These are phyloP conservation scores for Ceratocystis alfenasii DNA, from an alignment of 2,329 filamentous ascomycete genomes.

Conservation along the genomic window DNA sequence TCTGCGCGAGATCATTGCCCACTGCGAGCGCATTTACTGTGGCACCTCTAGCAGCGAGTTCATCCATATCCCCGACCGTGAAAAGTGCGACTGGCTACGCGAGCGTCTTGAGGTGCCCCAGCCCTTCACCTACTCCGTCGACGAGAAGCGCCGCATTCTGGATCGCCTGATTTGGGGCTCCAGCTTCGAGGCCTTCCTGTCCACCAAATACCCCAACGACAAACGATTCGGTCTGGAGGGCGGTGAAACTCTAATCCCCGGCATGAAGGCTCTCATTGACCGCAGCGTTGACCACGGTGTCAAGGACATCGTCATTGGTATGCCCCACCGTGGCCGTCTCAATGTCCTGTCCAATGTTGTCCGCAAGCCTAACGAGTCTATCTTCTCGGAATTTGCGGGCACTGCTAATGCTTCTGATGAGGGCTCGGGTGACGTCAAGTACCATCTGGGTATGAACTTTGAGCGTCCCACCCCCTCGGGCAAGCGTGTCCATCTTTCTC, in stretches of 20 bases:
- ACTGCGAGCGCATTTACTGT: constrained; percentile 93
- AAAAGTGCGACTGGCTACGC: constrained; percentile 96
- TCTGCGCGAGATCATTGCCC: constrained; percentile 79
- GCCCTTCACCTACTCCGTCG: constrained; percentile 93
- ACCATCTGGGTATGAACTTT: constrained; percentile 99
- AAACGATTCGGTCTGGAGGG: constrained; percentile 98
- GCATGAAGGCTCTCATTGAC: constrained; percentile 98
- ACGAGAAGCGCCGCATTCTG: constrained; percentile 95
- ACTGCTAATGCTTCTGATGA: constrained; percentile 80
- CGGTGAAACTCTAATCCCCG: constrained; percentile 89
- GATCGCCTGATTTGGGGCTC: constrained; percentile 98
- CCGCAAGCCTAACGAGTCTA: constrained; percentile 97
- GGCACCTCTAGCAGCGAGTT: constrained; percentile 97
- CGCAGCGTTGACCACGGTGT: constrained; percentile 96
- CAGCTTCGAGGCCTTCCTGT: constrained; percentile 89
- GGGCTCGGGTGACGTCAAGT: constrained; percentile 97
- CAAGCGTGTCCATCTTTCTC: constrained; percentile 96
- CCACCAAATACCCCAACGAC: constrained; percentile 98
- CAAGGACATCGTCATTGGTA: constrained; percentile 98
- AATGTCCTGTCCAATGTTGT: constrained; percentile 98
- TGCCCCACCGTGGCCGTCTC: constrained; percentile 96
- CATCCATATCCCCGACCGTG: constrained; percentile 94
- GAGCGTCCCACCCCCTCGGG: constrained; percentile 95
- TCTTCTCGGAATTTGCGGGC: constrained; percentile 96
- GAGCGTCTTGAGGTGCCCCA: constrained; percentile 87